Percentiles rank a stretch among this genome's conserved stretches.
Evolutionary conservation across 345 rosid genomes (phyloP).

Genomic region (Kandelia obovata): DNA sequence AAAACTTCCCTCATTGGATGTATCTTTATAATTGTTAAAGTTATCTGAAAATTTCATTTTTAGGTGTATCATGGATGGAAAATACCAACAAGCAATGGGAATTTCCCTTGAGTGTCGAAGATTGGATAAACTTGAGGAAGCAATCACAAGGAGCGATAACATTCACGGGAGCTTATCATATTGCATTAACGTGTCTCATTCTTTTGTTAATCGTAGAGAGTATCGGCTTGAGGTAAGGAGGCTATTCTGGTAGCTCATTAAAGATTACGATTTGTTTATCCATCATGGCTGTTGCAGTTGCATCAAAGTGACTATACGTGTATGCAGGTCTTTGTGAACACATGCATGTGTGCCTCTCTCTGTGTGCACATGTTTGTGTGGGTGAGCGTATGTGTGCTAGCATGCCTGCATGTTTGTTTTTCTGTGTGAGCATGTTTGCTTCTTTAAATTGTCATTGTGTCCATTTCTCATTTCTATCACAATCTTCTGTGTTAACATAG

Average conservation of each 20-base stretch:
- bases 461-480: too few species aligned
- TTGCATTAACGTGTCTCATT: constrained; percentile 83
- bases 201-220: constrained; percentile 85
- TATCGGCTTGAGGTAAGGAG: constrained; percentile 77
- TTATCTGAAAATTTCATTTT: constrained; percentile 14
- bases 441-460: too few species aligned
- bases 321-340: too few species aligned
- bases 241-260: constrained; percentile 1
- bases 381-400: too few species aligned
- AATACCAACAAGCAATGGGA: constrained; percentile 99
- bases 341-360: too few species aligned
- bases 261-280: not conserved
- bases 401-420: too few species aligned
- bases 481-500: too few species aligned
- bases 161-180: constrained; percentile 78
- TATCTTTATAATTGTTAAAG: constrained; percentile 6
- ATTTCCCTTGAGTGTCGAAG: constrained; percentile 94
- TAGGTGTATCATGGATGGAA: constrained; percentile 94
- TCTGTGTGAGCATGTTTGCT: too few species aligned
- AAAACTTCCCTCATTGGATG: not conserved
- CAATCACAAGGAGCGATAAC: constrained; percentile 85
- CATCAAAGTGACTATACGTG: too few species aligned
- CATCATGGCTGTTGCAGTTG: too few species aligned
- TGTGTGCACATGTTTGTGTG: too few species aligned
- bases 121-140: constrained; percentile 96